Evolutionary conservation across 352 stramenopile genomes (phyloP).

Genomic region (Phytophthora citricola): DNA sequence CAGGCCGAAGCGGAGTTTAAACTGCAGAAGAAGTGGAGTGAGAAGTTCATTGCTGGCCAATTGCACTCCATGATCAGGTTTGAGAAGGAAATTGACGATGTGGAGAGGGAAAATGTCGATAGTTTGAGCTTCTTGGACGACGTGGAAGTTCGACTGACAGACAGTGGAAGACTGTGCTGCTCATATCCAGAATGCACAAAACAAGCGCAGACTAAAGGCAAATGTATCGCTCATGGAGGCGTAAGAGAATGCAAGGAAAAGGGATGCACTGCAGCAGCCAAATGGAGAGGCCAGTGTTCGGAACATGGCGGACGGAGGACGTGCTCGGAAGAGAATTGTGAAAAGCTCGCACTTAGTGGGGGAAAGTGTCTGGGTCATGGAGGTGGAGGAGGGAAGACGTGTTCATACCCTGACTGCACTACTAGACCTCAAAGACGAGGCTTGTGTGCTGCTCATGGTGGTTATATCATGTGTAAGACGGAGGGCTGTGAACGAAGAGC

Average conservation of each 20-base stretch:
- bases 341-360: constrained; percentile 13
- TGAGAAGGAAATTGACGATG: constrained; percentile 9
- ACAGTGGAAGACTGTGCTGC: constrained; percentile 9
- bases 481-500: constrained; percentile 20
- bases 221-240: constrained; percentile 33
- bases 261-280: constrained; percentile 13
- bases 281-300: constrained; percentile 18
- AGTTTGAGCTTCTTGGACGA: constrained; percentile 7
- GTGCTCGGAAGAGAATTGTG: constrained; percentile 20
- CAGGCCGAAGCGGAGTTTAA: constrained; percentile 22
- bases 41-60: constrained; percentile 15
- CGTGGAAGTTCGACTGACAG: neutral
- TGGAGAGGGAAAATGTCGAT: neutral
- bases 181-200: constrained; percentile 29
- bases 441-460: constrained; percentile 31
- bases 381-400: constrained; percentile 19
- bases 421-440: constrained; percentile 21
- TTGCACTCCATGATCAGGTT: constrained; percentile 32
- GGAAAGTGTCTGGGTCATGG: constrained; percentile 28
- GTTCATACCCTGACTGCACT: constrained; percentile 16
- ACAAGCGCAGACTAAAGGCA: constrained; percentile 28
- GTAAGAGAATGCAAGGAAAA: constrained; percentile 16
- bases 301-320: constrained; percentile 22
- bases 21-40: constrained; percentile 14
- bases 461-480: constrained; percentile 19